A percentile compares a stretch with the other conserved stretches of the same genome.
Conservation (phyloP, 2,329 filamentous ascomycete genomes). For the Allantophomopsis lycopodina region DNA sequence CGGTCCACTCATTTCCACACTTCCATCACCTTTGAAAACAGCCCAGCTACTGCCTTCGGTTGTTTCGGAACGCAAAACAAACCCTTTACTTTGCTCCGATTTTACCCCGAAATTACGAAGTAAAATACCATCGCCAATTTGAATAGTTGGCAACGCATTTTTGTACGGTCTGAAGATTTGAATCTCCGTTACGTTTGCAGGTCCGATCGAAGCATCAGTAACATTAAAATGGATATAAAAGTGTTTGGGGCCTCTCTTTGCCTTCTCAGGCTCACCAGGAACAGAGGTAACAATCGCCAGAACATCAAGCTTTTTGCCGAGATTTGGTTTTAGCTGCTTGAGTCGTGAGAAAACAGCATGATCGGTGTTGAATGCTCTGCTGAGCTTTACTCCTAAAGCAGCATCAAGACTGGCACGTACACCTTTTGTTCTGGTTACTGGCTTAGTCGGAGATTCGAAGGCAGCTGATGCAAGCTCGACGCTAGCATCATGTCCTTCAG, state of each 20-base stretch:
- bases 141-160: slow-evolving; percentile 38
- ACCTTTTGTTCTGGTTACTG: slow-evolving; percentile 4
- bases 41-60: slow-evolving; percentile 46
- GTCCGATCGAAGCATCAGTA: slow-evolving; percentile 39
- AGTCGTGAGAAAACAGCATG: slow-evolving; percentile 39
- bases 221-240: slow-evolving; percentile 44
- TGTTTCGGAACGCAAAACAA: slow-evolving; percentile 32
- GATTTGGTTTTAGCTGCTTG: slow-evolving; percentile 33
- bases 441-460: slow-evolving; percentile 12
- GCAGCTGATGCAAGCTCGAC: slow-evolving; percentile 14
- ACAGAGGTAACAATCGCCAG: slow-evolving; percentile 38
- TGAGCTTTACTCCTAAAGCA: too few relatives aligned
- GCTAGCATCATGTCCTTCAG: slow-evolving; percentile 16
- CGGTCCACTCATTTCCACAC: slow-evolving; percentile 38
- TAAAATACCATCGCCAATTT: slow-evolving; percentile 42
- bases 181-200: slow-evolving; percentile 34
- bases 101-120: slow-evolving; percentile 41
- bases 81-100: slow-evolving; percentile 37
- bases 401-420: too few relatives aligned
- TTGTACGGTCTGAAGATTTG: slow-evolving; percentile 45
- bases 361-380: slow-evolving; percentile 17
- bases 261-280: slow-evolving; percentile 35
- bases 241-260: slow-evolving; percentile 42
- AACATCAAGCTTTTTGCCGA: slow-evolving; percentile 35
- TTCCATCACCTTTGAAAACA: slow-evolving; percentile 33